Percentiles rank a stretch among this genome's conserved stretches.
Evolutionary conservation across 192 early-diverging fungal genomes (phyloP).

Genomic region (Coemansia sp.): DNA sequence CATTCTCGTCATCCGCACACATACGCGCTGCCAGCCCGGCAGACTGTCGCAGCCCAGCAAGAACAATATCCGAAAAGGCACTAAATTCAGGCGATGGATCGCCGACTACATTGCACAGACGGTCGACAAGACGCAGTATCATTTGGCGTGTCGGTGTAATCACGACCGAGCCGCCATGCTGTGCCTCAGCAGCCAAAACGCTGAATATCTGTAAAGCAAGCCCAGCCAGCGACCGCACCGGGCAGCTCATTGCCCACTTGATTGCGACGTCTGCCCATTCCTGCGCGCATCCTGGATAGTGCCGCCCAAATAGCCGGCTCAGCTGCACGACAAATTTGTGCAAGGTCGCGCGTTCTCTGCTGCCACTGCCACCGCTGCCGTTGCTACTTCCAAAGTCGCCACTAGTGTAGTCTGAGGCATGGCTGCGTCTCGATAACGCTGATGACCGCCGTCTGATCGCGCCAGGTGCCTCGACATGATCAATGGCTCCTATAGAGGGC

Average conservation of each 20-base stretch:
- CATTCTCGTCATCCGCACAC: constrained; percentile 20
- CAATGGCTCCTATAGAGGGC: no score
- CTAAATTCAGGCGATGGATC: constrained; percentile 17
- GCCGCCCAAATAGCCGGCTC: constrained; percentile 30
- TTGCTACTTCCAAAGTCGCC: neutral
- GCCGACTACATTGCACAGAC: constrained; percentile 44
- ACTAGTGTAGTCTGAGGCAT: constrained; percentile 4
- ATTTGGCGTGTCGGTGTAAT: constrained; percentile 40
- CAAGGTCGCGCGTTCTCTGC: constrained; percentile 17
- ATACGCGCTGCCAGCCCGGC: constrained; percentile 29
- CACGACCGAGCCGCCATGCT: constrained; percentile 24
- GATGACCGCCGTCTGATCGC: constrained; percentile 11
- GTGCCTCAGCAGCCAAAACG: constrained; percentile 32
- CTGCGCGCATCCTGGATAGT: constrained; percentile 27
- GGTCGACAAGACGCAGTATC: constrained; percentile 39
- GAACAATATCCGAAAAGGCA: constrained; percentile 33
- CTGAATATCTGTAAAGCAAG: constrained; percentile 36
- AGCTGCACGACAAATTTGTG: constrained; percentile 31
- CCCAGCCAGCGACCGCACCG: constrained; percentile 21
- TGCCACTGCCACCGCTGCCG: neutral
- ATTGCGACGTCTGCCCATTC: constrained; percentile 33
- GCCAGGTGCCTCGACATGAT: no score
- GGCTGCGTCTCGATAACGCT: constrained; percentile 19
- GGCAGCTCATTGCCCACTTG: constrained; percentile 46
- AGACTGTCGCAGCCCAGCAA: constrained; percentile 30